These are phyloP conservation scores for Gonium pectorale DNA, from an alignment of 139 green algal genomes.

Conservation along the genomic window DNA sequence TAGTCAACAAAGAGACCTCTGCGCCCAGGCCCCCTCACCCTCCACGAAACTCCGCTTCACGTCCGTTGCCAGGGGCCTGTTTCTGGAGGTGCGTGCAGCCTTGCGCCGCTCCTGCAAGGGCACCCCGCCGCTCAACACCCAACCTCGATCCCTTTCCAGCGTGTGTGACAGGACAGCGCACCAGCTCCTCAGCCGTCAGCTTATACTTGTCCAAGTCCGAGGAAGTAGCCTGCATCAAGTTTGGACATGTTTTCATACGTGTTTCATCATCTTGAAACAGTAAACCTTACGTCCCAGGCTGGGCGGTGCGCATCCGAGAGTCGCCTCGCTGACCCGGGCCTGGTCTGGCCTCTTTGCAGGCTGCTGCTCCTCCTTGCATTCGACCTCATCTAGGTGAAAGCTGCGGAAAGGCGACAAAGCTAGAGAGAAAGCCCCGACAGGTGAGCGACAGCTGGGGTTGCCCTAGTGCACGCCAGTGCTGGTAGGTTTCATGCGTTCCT, in stretches of 20 bases:
- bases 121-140: neutral
- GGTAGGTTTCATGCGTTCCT: too few species aligned
- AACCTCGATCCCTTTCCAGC: neutral
- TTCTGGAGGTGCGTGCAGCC: constrained; percentile 36
- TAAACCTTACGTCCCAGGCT: constrained; percentile 37
- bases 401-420: too few species aligned
- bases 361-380: neutral
- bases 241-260: too few species aligned
- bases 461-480: too few species aligned
- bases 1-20: too few species aligned
- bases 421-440: too few species aligned
- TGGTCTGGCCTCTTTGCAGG: neutral
- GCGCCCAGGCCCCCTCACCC: constrained; percentile 15
- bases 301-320: constrained; percentile 13
- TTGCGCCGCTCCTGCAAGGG: constrained; percentile 33
- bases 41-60: neutral
- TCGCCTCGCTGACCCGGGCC: neutral
- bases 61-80: neutral
- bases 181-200: constrained; percentile 28
- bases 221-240: constrained; percentile 31
- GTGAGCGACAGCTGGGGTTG: too few species aligned
- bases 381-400: constrained; percentile 74
- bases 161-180: neutral
- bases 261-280: too few species aligned
- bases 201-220: constrained; percentile 43